These are phyloP conservation scores for Mangifera indica DNA, from an alignment of 345 rosid species.

Conservation along the genomic window DNA sequence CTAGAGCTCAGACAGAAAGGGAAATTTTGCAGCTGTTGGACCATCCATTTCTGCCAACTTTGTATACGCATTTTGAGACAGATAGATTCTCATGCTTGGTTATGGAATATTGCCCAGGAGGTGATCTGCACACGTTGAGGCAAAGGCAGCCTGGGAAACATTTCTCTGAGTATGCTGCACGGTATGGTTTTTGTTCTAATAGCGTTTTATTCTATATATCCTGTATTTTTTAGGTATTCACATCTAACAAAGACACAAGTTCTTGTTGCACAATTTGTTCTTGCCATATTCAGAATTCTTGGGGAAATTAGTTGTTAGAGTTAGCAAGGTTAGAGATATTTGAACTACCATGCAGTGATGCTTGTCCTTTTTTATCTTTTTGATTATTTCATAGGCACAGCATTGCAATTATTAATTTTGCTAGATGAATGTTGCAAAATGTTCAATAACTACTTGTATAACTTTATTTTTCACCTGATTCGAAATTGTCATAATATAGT, in stretches of 20 bases:
- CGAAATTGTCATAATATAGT: too few relatives aligned
- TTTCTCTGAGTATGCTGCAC: slow-evolving; percentile 96
- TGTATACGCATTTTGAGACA: slow-evolving; percentile 94
- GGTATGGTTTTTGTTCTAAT: slow-evolving; percentile 47
- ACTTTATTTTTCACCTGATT: too few relatives aligned
- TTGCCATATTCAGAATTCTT: slow-evolving; percentile 1
- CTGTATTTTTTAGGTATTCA: background rate
- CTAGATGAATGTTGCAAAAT: too few relatives aligned
- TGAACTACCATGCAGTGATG: background rate
- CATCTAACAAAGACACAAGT: background rate
- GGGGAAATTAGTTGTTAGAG: background rate
- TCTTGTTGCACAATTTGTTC: background rate
- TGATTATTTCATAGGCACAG: too few relatives aligned
- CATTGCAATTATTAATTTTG: too few relatives aligned
- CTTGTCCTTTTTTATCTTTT: background rate
- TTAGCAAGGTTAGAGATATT: background rate
- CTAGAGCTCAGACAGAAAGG: slow-evolving; percentile 94
- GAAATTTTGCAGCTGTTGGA: slow-evolving; percentile 93
- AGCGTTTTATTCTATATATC: background rate
- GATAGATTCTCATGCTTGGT: slow-evolving; percentile 96
- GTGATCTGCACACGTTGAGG: slow-evolving; percentile 91
- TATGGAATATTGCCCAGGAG: slow-evolving; percentile 98
- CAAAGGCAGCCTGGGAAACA: slow-evolving; percentile 97
- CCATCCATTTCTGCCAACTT: slow-evolving; percentile 95
- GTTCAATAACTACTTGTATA: too few relatives aligned